Evolutionary conservation across 306 rosid species (phyloP), one percentile per base, ranked within the genome.

Genomic region (Cicer chorassanicum): DNA sequence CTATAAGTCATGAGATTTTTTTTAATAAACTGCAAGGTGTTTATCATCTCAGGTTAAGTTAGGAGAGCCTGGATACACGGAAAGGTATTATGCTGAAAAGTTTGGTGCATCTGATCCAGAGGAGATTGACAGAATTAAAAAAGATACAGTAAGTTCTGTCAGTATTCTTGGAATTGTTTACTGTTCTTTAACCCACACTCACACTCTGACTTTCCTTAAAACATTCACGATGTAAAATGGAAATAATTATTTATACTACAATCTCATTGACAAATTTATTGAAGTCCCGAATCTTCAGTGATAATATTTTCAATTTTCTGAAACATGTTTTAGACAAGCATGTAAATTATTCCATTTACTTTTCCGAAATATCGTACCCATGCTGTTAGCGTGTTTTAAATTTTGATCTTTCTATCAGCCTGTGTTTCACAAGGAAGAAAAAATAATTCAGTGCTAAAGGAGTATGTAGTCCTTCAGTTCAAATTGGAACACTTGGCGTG

Each of bases 31-130:
- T 15, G 76, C 65, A 24, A 7, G 9, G 59, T 65, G 36, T 60
- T 43, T 81, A 36, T 60, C 53, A 59, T 75, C 55, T 74, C 88
- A 94, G 98, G 89, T 94, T 72, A 94, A 86, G 85, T 86, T 94
- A 73, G 97, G 96, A 82, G 96, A 91, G 86, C 91, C 97, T 50
- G 98, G 98, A 76, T 91, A 91, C 89, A 94, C 87, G 82, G 97
- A 86, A 78, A 87, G 98, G 88, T 94, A 94, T 80, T 94, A 91
- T 82, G 84, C 89, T 14, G 98, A 91, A 86, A 94, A 94, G 80
- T 94, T 91, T 81, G 87, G 86, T 78, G 90, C 79, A 72, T 75
- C 85, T 18, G 75, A 60, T 48, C 80, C 67, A 9, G 93, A 85
- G 81, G 90, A 90, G 77, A 90, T 90, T 78, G 91, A 89, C 9